phyloP scores from a whole-genome alignment of 2,329 filamentous ascomycete genomes.

The Neophaeococcomyces mojaviensis region DNA sequence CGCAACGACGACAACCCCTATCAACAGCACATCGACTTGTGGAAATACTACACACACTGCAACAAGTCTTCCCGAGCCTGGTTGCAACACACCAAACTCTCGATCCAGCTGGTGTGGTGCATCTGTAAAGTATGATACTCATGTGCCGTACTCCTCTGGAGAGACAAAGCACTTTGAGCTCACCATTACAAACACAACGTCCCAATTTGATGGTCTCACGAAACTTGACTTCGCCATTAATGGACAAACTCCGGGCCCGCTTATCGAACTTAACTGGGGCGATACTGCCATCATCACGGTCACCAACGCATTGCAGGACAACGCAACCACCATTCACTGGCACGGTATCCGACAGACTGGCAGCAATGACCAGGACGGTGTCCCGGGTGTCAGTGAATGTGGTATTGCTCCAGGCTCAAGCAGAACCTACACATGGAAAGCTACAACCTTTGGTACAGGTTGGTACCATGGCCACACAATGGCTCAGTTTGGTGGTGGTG shows the following conservation, averaged over 20 bases:
- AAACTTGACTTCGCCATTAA: conserved; percentile 59
- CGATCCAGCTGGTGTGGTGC: conserved; percentile 16
- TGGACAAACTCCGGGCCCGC: conserved; percentile 58
- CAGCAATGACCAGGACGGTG: conserved; percentile 51
- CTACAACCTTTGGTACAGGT: conserved; percentile 40
- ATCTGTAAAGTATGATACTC: conserved; percentile 13
- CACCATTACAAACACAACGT: conserved; percentile 8
- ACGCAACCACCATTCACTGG: conserved; percentile 56
- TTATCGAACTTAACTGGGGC: conserved; percentile 58
- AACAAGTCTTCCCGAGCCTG: conserved; percentile 7
- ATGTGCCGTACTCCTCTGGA: conserved; percentile 11
- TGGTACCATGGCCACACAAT: conserved; percentile 58
- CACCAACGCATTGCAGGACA: conserved; percentile 45
- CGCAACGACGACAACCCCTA: background rate
- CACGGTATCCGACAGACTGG: conserved; percentile 54
- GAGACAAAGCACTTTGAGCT: conserved; percentile 16
- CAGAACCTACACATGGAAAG: conserved; percentile 48
- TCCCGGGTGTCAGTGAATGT: conserved; percentile 46
- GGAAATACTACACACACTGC: conserved; percentile 2
- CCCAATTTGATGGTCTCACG: conserved; percentile 23
- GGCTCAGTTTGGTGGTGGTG: conserved; percentile 24
- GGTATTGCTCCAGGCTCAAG: conserved; percentile 45
- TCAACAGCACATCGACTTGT: conserved; percentile 4
- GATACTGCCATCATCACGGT: conserved; percentile 50
- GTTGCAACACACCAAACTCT: conserved; percentile 14